Conservation (phyloP, 2,329 filamentous ascomycete species). For the Aspergillus sp. region DNA sequence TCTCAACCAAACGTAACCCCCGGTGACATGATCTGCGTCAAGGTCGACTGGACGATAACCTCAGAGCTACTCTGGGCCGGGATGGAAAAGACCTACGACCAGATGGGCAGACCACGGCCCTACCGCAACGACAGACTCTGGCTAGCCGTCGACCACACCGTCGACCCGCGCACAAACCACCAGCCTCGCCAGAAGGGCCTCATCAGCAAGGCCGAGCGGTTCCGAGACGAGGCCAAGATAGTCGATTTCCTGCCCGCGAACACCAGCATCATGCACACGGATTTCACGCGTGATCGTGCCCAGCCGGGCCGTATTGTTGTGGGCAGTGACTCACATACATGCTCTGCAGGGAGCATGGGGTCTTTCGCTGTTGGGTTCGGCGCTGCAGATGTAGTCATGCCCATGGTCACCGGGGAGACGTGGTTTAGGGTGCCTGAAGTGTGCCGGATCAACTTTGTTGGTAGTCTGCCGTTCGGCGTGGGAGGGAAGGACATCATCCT, state of each 20-base stretch:
- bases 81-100: no score
- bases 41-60: no score
- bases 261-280: not conserved
- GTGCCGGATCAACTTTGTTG: not conserved
- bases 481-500: not conserved
- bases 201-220: not conserved
- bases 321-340: not conserved
- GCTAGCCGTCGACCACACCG: not conserved
- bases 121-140: constrained; percentile 2
- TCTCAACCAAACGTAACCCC: no score
- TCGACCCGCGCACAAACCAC: not conserved
- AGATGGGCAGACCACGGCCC: no score
- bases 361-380: not conserved
- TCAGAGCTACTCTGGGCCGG: no score
- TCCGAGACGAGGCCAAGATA: no score
- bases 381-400: not conserved
- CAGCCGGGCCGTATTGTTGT: not conserved
- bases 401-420: not conserved
- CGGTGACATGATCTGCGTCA: no score
- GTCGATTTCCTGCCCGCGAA: no score
- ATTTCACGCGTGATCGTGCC: not conserved
- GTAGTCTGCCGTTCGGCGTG: not conserved
- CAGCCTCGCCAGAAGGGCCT: not conserved
- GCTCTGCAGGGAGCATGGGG: not conserved
- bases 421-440: not conserved